Evolutionary conservation across 2,329 filamentous ascomycete genomes (phyloP), one percentile per base, ranked within the genome.

Genomic region (Aspergillus aculeatus): DNA sequence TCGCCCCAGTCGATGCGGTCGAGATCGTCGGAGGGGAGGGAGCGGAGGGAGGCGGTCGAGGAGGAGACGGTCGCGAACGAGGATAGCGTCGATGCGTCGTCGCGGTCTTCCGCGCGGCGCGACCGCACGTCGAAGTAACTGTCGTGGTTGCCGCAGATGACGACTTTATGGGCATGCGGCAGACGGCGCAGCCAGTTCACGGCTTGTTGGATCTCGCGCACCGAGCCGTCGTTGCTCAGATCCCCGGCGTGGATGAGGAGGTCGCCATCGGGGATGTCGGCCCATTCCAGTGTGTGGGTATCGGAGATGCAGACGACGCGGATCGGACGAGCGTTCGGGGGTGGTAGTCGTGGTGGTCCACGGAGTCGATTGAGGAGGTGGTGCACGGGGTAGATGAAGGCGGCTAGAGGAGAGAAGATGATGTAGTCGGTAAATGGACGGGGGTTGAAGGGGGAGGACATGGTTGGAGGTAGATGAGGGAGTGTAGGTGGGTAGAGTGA

Each of bases 241-340:
- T 98, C 94, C 41, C 94, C 94, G 2, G 92, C 90, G 72, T 97
- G 94, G 67, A 98, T 89, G 52, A 98, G 84, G 23, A 97, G 81
- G 73, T 97, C 92, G 58, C 92, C 93, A 10, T 83, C 76, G 0
- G 92, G 92, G 3, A 78, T 63, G 35, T 74, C 68, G 12, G 61
- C 47, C 64, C 73, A 75, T 66, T 74, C 65, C 0, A 96, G 81
- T n/a, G 81, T 67, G 77, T 97, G 94, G 0, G 94, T 97, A 77
- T 97, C 94, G 10, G 92, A 94, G 64, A 97, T 86, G 77, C 91
- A 96, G 64, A 97, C 90, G 26, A 97, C 83, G 61, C 87, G 87
- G 70, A 97, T 85, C 6, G 84, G 78, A 1, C 78, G 80, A 57
- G 72, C 65, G 48, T 81, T 78, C 32, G 79, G 79, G 2, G 86